Evolutionary conservation across 495 filamentous ascomycete genomes (phyloP), one percentile per base, ranked within the genome.

Genomic region (Lasiosphaeria hispida): DNA sequence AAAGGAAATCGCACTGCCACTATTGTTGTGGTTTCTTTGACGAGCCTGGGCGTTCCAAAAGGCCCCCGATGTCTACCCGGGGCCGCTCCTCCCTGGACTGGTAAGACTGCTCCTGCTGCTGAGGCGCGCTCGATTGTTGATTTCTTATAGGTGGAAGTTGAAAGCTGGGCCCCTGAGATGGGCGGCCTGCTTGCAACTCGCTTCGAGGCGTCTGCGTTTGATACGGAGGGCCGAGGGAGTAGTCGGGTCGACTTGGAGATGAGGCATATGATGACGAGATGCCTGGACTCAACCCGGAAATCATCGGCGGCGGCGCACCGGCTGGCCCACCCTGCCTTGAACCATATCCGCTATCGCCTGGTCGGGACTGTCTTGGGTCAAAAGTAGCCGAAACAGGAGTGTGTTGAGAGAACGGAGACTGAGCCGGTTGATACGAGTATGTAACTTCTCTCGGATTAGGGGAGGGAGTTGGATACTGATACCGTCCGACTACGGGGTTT

Each of bases 51-150:
- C 75, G 75, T 34, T 81, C 78, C 39, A 84, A 72, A 37, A 84
- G 68, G 34, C 80, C 81, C 19, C 77, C 76, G 58, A 84, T 84
- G 56, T 81, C 81, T 34, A 84, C 74, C 10, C 80, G 73, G 42
- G 72, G 67, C 30, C 77, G 72, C 43, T 80, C 78, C 49, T 79
- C 78, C 63, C 75, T 76, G 17, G 56, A 34, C 10, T 65, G 57
- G 55, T 76, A 76, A 44, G 63, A 33, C 15, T 50, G 51, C 17
- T 59, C 43, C 34, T 56, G 52, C 10, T 54, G 56, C 9, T 75
- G 61, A 49, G 71, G 61, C 1, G 61, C 61, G 18, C 61, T 55
- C 18, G 69, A 64, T 18, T 72, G 72, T 55, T 73, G 78, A 36
- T 72, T 76, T 33, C 78, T 72, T 42, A 81, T 82, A 6, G 81